Base-by-base conservation (phyloP, 2,329 filamentous ascomycete genomes). In the Exophiala viscosa region DNA sequence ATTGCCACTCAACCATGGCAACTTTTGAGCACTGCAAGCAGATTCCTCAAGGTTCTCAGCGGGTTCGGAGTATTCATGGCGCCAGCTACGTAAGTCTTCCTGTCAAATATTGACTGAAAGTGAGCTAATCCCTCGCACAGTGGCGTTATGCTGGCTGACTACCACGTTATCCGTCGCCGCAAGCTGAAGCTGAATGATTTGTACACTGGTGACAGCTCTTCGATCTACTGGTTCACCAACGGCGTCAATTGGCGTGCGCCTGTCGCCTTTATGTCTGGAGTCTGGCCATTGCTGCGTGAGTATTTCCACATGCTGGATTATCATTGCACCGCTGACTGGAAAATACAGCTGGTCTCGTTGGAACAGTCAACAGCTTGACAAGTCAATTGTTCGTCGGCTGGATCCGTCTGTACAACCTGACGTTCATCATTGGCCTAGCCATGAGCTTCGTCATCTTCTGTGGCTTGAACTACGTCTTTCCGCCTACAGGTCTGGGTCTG, bases 11-110 rank as follows among this genome's bases (percentile, higher is more conserved):
- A 71, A 68, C 38, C 67, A 62, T 7, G 73, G 76, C n/a, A 65
- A 66, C 31, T 71, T 67, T 2, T 76, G 73, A 64, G 68, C 74
- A 61, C 70, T n/a, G 58, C 60, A 5, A 41, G 40, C 10, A 58
- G 48, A 28, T 62, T 62, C 33, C 50, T 62, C 39, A 61, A 64
- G 20, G 74, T 76, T 4, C 63, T 77, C 9, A 65, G 60, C 5
- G 68, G 66, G 1, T 78, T 71, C 54, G 67, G 66, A 2, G 71
- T 78, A 8, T 78, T 79, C 59, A 67, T 78, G 11, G 73, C 68
- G 0, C 76, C 76, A 0, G 70, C 75, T 52, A 72, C 67, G 57
- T 63, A 50, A 48, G 47, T 47, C 31, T 31, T 7, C 5, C 4
- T 9, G 38, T 23, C 17, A 38, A 7, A 38, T n/a, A 6, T 6